Percentiles rank a stretch among this genome's conserved stretches.
These are phyloP conservation scores for Kwoniella europaea DNA, from an alignment of 768 basidiomycete species.

Conservation along the genomic window DNA sequence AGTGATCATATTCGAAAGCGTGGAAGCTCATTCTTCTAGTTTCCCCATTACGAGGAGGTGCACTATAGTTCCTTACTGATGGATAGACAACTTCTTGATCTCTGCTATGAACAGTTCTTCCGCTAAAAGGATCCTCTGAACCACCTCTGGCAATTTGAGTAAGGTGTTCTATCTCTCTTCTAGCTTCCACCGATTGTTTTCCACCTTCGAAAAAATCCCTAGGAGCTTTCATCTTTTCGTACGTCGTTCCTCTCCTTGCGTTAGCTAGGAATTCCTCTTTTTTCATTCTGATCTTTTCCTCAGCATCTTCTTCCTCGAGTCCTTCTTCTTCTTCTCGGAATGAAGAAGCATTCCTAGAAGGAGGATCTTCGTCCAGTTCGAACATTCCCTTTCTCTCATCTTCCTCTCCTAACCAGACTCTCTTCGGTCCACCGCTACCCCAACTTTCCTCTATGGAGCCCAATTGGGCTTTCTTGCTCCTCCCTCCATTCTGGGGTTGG, in stretches of 20 bases:
- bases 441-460: slow-evolving; percentile 45
- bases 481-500: slow-evolving; percentile 32
- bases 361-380: slow-evolving; percentile 40
- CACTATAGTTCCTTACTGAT: too few relatives aligned
- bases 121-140: not conserved
- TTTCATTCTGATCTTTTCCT: slow-evolving; percentile 1
- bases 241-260: slow-evolving; percentile 14
- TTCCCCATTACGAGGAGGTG: not conserved
- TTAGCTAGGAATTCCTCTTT: slow-evolving; percentile 7
- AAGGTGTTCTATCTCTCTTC: not conserved
- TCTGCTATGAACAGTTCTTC: not conserved
- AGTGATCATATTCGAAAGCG: not conserved
- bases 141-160: too few relatives aligned
- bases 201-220: not conserved
- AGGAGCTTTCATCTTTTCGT: not conserved
- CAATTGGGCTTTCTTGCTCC: slow-evolving; percentile 41
- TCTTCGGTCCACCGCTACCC: slow-evolving; percentile 18
- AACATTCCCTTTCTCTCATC: slow-evolving; percentile 43
- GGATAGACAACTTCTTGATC: too few relatives aligned
- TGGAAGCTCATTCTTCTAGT: not conserved
- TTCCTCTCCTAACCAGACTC: not conserved
- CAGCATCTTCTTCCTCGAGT: not conserved
- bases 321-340: slow-evolving; percentile 23
- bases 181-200: not conserved
- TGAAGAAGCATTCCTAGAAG: slow-evolving; percentile 36